phyloP scores from a whole-genome alignment of 148 eudicot species.

The Agrostemma githago region DNA sequence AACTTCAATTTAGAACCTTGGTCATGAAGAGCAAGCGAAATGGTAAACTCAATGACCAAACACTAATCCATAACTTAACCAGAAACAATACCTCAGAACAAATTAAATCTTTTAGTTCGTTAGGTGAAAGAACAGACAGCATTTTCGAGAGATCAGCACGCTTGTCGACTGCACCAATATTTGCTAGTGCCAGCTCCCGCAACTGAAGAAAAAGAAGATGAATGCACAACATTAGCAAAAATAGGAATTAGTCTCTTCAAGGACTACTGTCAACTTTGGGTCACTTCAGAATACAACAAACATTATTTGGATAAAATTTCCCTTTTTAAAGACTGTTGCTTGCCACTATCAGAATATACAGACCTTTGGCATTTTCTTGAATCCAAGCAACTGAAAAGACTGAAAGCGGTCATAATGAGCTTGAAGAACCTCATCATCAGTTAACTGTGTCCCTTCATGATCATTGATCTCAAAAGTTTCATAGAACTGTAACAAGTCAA shows the following conservation, averaged over 20 bases:
- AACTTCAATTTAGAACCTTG: neutral
- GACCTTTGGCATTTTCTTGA: conserved; percentile 87
- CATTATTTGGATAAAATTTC: neutral
- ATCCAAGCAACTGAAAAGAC: conserved; percentile 85
- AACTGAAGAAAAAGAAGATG: conserved; percentile 39
- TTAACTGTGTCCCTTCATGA: conserved; percentile 78
- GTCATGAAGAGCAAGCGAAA: neutral
- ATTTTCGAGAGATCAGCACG: conserved; percentile 87
- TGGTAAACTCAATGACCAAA: neutral
- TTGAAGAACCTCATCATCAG: conserved; percentile 94
- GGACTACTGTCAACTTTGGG: neutral
- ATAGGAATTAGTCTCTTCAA: neutral
- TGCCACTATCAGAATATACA: conserved; percentile 11
- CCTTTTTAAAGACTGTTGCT: neutral
- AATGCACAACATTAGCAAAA: conserved; percentile 5
- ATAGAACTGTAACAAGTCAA: conserved; percentile 92
- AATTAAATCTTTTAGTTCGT: conserved; percentile 78
- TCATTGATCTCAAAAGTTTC: conserved; percentile 91
- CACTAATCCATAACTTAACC: neutral
- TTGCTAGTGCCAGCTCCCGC: conserved; percentile 84
- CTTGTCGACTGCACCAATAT: conserved; percentile 75
- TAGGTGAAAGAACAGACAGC: conserved; percentile 68
- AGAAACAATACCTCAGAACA: conserved; percentile 57
- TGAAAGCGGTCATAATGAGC: conserved; percentile 90
- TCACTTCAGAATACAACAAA: neutral